phyloP scores from a whole-genome alignment of 1,284 basidiomycete species.

The Rhizoctonia solani region DNA sequence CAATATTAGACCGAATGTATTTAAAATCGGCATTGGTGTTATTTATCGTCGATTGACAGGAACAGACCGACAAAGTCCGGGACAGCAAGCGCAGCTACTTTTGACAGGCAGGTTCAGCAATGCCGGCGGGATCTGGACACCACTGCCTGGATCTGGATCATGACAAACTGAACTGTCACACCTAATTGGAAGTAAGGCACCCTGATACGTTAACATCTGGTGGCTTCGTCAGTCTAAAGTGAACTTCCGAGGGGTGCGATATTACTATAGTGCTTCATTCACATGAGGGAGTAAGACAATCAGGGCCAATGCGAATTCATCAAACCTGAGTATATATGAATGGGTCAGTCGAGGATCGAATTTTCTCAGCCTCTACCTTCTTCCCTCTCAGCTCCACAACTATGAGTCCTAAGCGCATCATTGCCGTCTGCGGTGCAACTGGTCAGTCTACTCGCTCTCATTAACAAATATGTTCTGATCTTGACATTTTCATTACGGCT shows the following conservation, averaged over 20 bases:
- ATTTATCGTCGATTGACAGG: background rate
- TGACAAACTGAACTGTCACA: too few relatives aligned
- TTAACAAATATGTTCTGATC: background rate
- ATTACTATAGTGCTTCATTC: background rate
- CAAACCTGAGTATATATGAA: conserved; percentile 13
- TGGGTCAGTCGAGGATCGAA: background rate
- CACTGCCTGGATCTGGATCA: too few relatives aligned
- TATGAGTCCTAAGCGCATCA: conserved; percentile 20
- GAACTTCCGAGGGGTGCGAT: background rate
- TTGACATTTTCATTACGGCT: background rate
- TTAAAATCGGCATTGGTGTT: background rate
- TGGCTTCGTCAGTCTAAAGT: background rate
- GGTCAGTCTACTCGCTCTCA: conserved; percentile 7
- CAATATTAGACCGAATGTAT: background rate
- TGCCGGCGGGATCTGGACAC: background rate
- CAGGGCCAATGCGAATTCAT: background rate
- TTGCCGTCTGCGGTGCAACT: conserved; percentile 35
- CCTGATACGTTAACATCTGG: background rate
- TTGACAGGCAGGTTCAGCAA: too few relatives aligned
- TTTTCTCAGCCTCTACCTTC: too few relatives aligned
- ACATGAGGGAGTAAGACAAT: conserved; percentile 18
- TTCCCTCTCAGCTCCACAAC: background rate
- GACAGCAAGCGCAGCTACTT: too few relatives aligned
- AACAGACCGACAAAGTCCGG: too few relatives aligned
- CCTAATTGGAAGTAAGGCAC: too few relatives aligned